phyloP scores from a whole-genome alignment of 257 asterid species.

The Jasminum sambac region DNA sequence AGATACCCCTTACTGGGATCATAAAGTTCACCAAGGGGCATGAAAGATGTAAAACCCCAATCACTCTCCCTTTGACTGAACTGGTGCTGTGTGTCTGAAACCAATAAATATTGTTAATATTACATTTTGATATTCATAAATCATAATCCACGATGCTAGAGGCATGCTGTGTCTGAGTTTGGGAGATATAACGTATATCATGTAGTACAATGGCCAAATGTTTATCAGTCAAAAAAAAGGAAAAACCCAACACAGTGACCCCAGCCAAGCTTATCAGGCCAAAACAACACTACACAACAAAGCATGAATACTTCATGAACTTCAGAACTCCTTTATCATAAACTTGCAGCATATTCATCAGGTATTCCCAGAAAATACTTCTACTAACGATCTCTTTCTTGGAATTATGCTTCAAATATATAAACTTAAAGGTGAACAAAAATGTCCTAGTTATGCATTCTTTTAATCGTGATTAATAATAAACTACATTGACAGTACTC shows the following conservation, averaged over 20 bases:
- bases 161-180: conserved; percentile 3
- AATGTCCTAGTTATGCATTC: background rate
- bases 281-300: background rate
- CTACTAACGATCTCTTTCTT: background rate
- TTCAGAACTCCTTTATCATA: conserved; percentile 4
- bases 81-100: conserved; percentile 65
- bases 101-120: conserved; percentile 17
- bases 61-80: conserved; percentile 71
- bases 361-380: background rate
- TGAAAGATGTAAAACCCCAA: conserved; percentile 77
- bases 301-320: conserved; percentile 2
- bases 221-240: conserved; percentile 11
- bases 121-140: conserved; percentile 10
- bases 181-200: background rate
- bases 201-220: conserved; percentile 4
- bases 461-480: background rate
- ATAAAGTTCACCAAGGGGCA: conserved; percentile 68
- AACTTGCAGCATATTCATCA: background rate
- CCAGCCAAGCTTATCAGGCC: conserved; percentile 5
- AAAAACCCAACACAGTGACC: conserved; percentile 10
- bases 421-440: too few relatives aligned
- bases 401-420: background rate
- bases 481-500: background rate
- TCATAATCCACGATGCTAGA: background rate
- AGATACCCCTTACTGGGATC: conserved; percentile 65